Evolutionary conservation across 495 filamentous ascomycete genomes (phyloP).

Genomic region (Trichoderma orchidacearum): DNA sequence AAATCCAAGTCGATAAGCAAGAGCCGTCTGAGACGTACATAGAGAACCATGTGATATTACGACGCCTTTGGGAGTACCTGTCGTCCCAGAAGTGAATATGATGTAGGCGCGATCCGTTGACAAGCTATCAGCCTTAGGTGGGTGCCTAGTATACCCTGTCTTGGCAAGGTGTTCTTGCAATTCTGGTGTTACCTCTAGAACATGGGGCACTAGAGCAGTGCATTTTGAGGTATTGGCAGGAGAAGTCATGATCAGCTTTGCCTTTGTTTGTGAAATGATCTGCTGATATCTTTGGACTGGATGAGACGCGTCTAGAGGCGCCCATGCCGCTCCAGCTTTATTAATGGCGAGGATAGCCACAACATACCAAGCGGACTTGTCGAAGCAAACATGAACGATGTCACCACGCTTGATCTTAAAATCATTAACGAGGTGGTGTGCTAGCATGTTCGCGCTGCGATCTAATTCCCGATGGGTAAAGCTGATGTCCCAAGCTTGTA

Average conservation of each 20-base stretch:
- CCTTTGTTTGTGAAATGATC: not conserved
- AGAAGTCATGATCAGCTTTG: not conserved
- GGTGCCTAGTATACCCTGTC: too few species aligned
- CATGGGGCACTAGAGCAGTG: not conserved
- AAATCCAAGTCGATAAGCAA: slow-evolving; percentile 23
- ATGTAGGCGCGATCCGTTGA: slow-evolving; percentile 30
- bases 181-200: not conserved
- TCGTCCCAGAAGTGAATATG: slow-evolving; percentile 41
- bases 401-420: slow-evolving; percentile 35
- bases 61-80: slow-evolving; percentile 33
- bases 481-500: slow-evolving; percentile 38
- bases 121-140: slow-evolving; percentile 6
- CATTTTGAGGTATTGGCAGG: not conserved
- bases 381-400: slow-evolving; percentile 40
- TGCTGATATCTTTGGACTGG: slow-evolving; percentile 30
- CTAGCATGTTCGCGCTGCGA: slow-evolving; percentile 22
- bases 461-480: slow-evolving; percentile 39
- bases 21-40: slow-evolving; percentile 16
- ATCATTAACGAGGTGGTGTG: slow-evolving; percentile 21
- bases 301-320: slow-evolving; percentile 40
- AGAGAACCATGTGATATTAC: slow-evolving; percentile 27
- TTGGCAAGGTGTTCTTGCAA: not conserved
- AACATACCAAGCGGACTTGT: slow-evolving; percentile 37
- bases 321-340: slow-evolving; percentile 43
- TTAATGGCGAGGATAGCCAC: slow-evolving; percentile 41